Evolutionary conservation across 2,329 filamentous ascomycete genomes (phyloP).

Genomic region (Pyrenophora graminea): DNA sequence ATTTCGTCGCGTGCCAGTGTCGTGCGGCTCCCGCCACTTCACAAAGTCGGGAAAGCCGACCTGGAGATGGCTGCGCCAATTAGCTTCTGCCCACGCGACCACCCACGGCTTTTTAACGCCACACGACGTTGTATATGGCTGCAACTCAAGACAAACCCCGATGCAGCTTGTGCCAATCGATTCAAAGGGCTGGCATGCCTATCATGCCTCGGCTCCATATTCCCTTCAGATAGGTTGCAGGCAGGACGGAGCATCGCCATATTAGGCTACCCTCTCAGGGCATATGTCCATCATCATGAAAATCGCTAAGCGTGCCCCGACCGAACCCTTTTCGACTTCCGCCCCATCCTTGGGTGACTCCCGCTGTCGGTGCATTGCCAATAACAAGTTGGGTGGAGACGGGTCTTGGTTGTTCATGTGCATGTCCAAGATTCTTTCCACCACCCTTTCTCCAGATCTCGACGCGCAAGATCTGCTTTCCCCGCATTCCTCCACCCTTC

Average conservation of each 20-base stretch:
- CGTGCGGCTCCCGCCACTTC: conserved; percentile 7
- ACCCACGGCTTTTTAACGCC: conserved; percentile 17
- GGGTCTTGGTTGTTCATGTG: conserved; percentile 19
- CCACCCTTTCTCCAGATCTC: conserved; percentile 17
- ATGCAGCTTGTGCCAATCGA: conserved; percentile 27
- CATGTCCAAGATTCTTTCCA: conserved; percentile 34
- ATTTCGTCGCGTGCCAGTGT: conserved; percentile 18
- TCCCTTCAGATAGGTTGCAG: conserved; percentile 28
- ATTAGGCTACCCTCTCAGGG: conserved; percentile 26
- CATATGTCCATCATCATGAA: conserved; percentile 22
- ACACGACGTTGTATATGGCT: conserved; percentile 6
- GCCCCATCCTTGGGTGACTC: conserved; percentile 13
- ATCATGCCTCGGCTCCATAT: conserved; percentile 27
- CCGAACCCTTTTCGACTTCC: conserved; percentile 27
- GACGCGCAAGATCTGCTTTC: conserved; percentile 28
- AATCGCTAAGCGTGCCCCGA: conserved; percentile 27
- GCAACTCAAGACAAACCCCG: conserved; percentile 1
- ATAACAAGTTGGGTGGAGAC: conserved; percentile 22
- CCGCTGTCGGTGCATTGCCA: conserved; percentile 22
- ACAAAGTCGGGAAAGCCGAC: conserved; percentile 11
- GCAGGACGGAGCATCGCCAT: conserved; percentile 38
- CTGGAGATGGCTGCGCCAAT: conserved; percentile 6
- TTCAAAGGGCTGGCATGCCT: conserved; percentile 6
- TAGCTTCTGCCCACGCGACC: conserved; percentile 12
- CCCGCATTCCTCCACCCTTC: conserved; percentile 31